phyloP scores from a whole-genome alignment of 768 basidiomycete genomes.

The Termitomyces sp. region DNA sequence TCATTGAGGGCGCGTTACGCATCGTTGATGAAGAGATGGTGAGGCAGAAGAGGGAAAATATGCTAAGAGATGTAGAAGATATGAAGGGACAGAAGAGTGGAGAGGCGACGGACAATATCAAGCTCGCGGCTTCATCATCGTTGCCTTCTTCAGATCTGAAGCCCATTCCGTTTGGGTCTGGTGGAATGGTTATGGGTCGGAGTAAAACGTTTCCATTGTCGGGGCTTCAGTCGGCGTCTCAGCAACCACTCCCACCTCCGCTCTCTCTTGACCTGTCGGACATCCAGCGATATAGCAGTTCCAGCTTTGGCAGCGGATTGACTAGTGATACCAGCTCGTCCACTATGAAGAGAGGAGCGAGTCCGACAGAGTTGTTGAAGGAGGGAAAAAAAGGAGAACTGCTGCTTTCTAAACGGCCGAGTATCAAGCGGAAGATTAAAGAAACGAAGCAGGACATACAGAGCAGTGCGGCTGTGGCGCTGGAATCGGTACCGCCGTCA shows the following conservation, averaged over 20 bases:
- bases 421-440: slow-evolving; percentile 44
- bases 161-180: neutral
- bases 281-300: neutral
- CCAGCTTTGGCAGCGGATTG: neutral
- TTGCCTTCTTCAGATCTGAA: neutral
- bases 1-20: slow-evolving; percentile 77
- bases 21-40: slow-evolving; percentile 59
- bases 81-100: slow-evolving; percentile 6
- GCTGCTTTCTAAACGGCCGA: slow-evolving; percentile 61
- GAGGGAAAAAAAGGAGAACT: slow-evolving; percentile 55
- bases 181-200: neutral
- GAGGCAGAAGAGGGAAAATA: slow-evolving; percentile 12
- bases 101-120: slow-evolving; percentile 1
- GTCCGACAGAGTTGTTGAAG: slow-evolving; percentile 64
- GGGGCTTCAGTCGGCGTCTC: neutral
- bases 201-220: slow-evolving; percentile 1
- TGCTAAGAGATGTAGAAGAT: neutral
- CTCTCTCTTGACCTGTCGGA: neutral
- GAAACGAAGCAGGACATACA: neutral
- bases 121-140: neutral
- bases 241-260: slow-evolving; percentile 1
- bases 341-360: slow-evolving; percentile 61
- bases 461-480: neutral
- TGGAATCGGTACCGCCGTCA: slow-evolving; percentile 10
- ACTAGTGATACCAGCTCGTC: slow-evolving; percentile 20